Evolutionary conservation across 768 basidiomycete species (phyloP).

Genomic region (Albatrellus ellisii): DNA sequence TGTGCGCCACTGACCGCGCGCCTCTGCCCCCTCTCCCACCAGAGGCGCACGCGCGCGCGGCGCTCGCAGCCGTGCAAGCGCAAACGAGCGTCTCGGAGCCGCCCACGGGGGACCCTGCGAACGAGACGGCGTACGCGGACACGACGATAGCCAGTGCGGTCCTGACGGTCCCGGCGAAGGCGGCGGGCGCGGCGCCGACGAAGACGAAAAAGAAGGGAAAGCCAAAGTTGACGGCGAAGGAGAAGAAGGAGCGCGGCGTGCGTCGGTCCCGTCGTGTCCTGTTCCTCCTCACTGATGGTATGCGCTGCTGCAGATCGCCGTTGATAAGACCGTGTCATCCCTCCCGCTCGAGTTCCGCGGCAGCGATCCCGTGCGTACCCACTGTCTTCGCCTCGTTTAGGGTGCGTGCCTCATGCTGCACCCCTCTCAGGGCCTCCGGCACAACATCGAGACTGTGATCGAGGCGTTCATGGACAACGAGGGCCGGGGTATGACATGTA

Average conservation of each 20-base stretch:
- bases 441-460: slow-evolving; percentile 72
- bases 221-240: slow-evolving; percentile 58
- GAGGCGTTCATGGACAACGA: slow-evolving; percentile 58
- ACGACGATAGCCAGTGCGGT: slow-evolving; percentile 29
- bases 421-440: slow-evolving; percentile 43
- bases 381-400: too few species aligned
- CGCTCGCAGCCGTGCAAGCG: slow-evolving; percentile 38
- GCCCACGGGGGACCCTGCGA: slow-evolving; percentile 16
- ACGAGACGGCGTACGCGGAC: slow-evolving; percentile 23
- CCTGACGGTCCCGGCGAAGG: slow-evolving; percentile 19
- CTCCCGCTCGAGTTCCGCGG: slow-evolving; percentile 88
- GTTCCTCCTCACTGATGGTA: neutral
- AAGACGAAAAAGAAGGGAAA: slow-evolving; percentile 38
- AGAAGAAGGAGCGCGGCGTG: slow-evolving; percentile 75
- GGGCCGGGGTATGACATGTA: slow-evolving; percentile 49
- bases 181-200: slow-evolving; percentile 26
- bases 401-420: neutral
- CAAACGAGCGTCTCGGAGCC: slow-evolving; percentile 19
- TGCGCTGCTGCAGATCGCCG: slow-evolving; percentile 29
- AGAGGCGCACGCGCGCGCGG: slow-evolving; percentile 51
- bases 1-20: slow-evolving; percentile 1
- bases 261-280: slow-evolving; percentile 13
- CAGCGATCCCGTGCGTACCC: slow-evolving; percentile 69
- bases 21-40: slow-evolving; percentile 4
- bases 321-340: slow-evolving; percentile 60